Conservation (phyloP, 192 early-diverging fungal genomes). For the Backusella tuberculispora region DNA sequence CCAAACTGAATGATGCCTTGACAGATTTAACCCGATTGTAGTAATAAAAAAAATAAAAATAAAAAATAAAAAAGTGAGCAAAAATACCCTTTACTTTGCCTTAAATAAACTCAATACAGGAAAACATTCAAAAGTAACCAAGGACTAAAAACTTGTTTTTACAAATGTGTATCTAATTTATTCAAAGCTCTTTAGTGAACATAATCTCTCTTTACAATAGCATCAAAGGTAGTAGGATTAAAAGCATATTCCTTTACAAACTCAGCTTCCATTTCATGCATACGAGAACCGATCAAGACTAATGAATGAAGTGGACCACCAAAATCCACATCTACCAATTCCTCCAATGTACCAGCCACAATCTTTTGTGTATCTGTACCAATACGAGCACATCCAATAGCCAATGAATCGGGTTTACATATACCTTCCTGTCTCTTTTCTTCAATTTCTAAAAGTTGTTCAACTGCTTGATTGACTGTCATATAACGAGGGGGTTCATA, state of each 20-base stretch:
- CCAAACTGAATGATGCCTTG: not conserved
- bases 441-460: constrained; percentile 93
- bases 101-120: too few relatives aligned
- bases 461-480: constrained; percentile 91
- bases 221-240: constrained; percentile 64
- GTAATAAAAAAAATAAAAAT: not conserved
- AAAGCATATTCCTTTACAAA: constrained; percentile 80
- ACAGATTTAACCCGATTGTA: not conserved
- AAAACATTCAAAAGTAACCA: too few relatives aligned
- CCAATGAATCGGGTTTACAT: constrained; percentile 80
- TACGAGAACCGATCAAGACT: constrained; percentile 82
- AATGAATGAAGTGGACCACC: constrained; percentile 94
- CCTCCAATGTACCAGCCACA: constrained; percentile 82
- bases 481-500: constrained; percentile 99
- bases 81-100: too few relatives aligned
- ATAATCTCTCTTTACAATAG: constrained; percentile 54
- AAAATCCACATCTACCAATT: constrained; percentile 87
- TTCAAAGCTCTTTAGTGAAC: not conserved
- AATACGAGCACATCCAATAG: constrained; percentile 90
- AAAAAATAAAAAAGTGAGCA: too few relatives aligned
- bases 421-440: constrained; percentile 75
- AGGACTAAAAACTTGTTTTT: too few relatives aligned
- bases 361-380: constrained; percentile 85
- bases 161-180: not conserved
- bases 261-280: constrained; percentile 95